Conservation (phyloP, 805 yeast genomes). For the Isabelozyma pseudorhagii region DNA sequence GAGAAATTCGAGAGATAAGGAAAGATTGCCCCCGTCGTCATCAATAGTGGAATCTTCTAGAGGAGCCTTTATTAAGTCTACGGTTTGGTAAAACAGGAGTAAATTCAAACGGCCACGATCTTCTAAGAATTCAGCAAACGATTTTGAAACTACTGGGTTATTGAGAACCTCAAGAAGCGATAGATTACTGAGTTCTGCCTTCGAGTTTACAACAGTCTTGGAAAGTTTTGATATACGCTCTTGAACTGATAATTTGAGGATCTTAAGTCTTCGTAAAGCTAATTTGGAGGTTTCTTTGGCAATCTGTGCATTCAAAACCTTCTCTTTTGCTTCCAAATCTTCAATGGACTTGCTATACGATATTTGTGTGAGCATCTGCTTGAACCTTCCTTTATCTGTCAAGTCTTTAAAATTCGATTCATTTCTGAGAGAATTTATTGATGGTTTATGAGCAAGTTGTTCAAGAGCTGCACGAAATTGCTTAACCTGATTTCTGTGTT, state of each 20-base stretch:
- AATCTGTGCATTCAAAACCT: conserved; percentile 43
- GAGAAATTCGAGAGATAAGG: conserved; percentile 39
- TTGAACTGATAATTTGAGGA: conserved; percentile 6
- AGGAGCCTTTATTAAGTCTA: conserved; percentile 71
- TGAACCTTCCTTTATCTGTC: conserved; percentile 7
- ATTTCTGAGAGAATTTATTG: not conserved
- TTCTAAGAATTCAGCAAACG: conserved; percentile 19
- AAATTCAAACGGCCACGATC: conserved; percentile 16
- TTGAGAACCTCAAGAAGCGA: conserved; percentile 44
- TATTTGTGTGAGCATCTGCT: conserved; percentile 10
- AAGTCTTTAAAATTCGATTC: conserved; percentile 7
- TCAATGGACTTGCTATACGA: conserved; percentile 20
- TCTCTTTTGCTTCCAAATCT: conserved; percentile 48
- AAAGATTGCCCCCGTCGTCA: conserved; percentile 27
- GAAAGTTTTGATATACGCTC: conserved; percentile 1
- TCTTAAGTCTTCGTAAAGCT: conserved; percentile 8
- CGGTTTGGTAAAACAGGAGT: conserved; percentile 63
- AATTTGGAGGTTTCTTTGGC: conserved; percentile 13
- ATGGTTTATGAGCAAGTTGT: not conserved
- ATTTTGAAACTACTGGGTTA: conserved; percentile 41
- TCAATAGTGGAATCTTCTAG: conserved; percentile 46
- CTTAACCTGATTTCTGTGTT: conserved; percentile 72
- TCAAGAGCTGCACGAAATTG: conserved; percentile 67
- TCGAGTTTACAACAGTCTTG: not conserved
- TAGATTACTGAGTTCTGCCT: conserved; percentile 9